Evolutionary conservation across 2,329 filamentous ascomycete species (phyloP).

Genomic region (Venturia oleaginea): DNA sequence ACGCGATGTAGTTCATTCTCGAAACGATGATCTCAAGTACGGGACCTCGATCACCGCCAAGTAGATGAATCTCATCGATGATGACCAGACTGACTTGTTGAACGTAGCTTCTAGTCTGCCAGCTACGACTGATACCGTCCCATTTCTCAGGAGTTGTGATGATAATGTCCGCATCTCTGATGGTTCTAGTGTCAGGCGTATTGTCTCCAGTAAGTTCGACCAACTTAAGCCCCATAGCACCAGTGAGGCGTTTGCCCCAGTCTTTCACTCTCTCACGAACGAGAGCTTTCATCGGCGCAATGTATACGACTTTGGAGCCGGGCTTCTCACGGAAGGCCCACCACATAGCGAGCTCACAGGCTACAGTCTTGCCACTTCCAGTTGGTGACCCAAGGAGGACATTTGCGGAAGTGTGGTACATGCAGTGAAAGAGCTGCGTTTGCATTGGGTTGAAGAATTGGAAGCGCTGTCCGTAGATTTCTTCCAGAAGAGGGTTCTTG

Average conservation of each 20-base stretch:
- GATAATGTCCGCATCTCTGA: constrained; percentile 92
- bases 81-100: constrained; percentile 92
- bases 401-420: constrained; percentile 88
- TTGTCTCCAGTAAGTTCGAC: constrained; percentile 97
- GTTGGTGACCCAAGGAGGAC: constrained; percentile 93
- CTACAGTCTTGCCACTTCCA: constrained; percentile 94
- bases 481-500: constrained; percentile 78
- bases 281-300: constrained; percentile 97
- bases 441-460: constrained; percentile 99
- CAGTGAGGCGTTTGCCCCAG: constrained; percentile 75
- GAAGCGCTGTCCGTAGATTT: constrained; percentile 80
- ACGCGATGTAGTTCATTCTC: constrained; percentile 97
- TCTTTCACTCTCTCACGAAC: constrained; percentile 94
- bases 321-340: constrained; percentile 94
- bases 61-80: constrained; percentile 94
- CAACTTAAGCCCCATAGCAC: constrained; percentile 75
- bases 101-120: constrained; percentile 96
- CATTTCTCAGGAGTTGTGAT: constrained; percentile 99
- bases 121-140: constrained; percentile 98
- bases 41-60: constrained; percentile 93
- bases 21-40: constrained; percentile 94
- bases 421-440: constrained; percentile 93
- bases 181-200: constrained; percentile 91
- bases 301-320: constrained; percentile 96
- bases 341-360: constrained; percentile 97